Evolutionary conservation across 768 basidiomycete genomes (phyloP).

Genomic region (Pleurotus citrinopileatus): DNA sequence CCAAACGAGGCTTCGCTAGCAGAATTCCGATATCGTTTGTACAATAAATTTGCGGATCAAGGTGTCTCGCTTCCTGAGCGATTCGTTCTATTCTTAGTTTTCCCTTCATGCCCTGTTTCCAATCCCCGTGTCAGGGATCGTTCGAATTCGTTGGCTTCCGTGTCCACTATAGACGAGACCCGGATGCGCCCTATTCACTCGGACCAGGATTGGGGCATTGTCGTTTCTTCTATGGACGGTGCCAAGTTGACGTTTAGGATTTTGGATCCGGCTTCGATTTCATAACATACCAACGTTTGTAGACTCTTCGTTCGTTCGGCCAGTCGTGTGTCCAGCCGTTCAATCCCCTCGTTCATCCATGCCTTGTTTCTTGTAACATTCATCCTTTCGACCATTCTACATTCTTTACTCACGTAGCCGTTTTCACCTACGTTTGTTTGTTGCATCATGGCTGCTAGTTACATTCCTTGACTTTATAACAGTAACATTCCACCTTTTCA

Average conservation of each 20-base stretch:
- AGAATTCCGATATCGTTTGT: conserved; percentile 56
- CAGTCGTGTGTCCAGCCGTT: no score
- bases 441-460: background rate
- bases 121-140: conserved; percentile 23
- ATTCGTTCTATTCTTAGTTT: conserved; percentile 55
- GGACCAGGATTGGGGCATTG: conserved; percentile 58
- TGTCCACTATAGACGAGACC: conserved; percentile 21
- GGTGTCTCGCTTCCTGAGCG: conserved; percentile 47
- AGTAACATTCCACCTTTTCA: background rate
- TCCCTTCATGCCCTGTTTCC: conserved; percentile 27
- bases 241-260: conserved; percentile 59
- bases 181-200: conserved; percentile 45
- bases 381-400: background rate
- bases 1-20: conserved; percentile 41
- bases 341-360: no score
- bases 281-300: background rate
- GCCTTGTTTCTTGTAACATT: background rate
- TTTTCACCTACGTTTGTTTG: background rate
- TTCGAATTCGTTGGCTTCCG: conserved; percentile 32
- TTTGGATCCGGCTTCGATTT: conserved; percentile 31
- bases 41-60: conserved; percentile 62
- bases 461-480: conserved; percentile 6
- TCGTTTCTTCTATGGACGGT: conserved; percentile 38
- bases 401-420: background rate
- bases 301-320: background rate